Conservation (phyloP, 2,329 filamentous ascomycete species). For the Trichophyton verrucosum region DNA sequence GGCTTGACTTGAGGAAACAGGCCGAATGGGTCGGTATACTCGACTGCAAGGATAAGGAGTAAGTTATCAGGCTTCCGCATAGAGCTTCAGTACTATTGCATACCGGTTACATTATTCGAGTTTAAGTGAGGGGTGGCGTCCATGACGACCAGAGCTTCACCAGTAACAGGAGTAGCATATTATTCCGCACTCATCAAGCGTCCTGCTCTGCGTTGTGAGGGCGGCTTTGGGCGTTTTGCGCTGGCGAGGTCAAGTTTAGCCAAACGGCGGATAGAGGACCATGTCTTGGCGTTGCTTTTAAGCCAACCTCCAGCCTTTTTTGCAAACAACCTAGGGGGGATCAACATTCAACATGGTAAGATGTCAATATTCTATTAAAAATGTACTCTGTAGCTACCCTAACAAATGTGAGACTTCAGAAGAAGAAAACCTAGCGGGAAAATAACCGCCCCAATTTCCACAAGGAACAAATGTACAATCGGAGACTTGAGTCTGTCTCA, state of each 20-base stretch:
- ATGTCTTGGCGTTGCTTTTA: not conserved
- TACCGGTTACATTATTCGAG: constrained; percentile 64
- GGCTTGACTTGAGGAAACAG: constrained; percentile 73
- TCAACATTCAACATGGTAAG: not conserved
- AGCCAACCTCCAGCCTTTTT: not conserved
- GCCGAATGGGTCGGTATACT: constrained; percentile 88
- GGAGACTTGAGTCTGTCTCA: constrained; percentile 5
- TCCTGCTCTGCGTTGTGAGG: not conserved
- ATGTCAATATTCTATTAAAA: not conserved
- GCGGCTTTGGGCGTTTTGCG: not conserved
- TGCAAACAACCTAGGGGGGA: not conserved
- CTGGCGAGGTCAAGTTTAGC: not conserved
- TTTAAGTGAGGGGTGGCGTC: constrained; percentile 39
- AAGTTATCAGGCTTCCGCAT: constrained; percentile 3
- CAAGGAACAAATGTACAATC: constrained; percentile 1
- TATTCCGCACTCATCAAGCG: not conserved
- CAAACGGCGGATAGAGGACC: not conserved
- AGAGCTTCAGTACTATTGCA: constrained; percentile 10
- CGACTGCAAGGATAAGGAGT: constrained; percentile 45
- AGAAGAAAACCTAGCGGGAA: not conserved
- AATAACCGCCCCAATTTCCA: not conserved
- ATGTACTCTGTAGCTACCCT: not conserved
- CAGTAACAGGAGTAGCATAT: not conserved
- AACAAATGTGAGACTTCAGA: not conserved
- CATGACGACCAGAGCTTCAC: constrained; percentile 24